A percentile compares a stretch with the other conserved stretches of the same genome.
phyloP scores from a whole-genome alignment of 164 flowering plant species.

The Piper longum region DNA sequence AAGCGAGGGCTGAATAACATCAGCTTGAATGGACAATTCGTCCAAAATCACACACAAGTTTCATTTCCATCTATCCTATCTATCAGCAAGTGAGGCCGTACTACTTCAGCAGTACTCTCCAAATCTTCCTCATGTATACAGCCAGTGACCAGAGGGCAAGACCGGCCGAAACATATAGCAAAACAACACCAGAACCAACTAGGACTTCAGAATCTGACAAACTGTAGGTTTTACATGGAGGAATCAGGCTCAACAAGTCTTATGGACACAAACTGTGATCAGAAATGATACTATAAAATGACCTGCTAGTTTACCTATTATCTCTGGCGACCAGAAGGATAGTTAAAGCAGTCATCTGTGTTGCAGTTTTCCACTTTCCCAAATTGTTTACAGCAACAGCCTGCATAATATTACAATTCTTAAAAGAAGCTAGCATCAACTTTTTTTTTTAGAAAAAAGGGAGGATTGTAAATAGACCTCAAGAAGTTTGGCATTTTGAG shows the following conservation, averaged over 20 bases:
- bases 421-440: not conserved
- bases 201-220: constrained; percentile 38
- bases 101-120: constrained; percentile 64
- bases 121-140: constrained; percentile 79
- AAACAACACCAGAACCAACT: constrained; percentile 47
- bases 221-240: constrained; percentile 26
- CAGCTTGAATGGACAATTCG: not conserved
- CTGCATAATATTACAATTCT: constrained; percentile 21
- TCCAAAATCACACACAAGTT: too few species aligned
- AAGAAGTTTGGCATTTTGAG: constrained; percentile 58
- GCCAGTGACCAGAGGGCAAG: constrained; percentile 83
- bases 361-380: constrained; percentile 97
- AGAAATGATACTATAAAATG: not conserved
- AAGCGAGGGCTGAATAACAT: not conserved
- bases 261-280: not conserved
- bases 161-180: constrained; percentile 82
- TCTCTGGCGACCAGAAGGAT: constrained; percentile 71
- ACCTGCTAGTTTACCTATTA: constrained; percentile 34
- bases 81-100: not conserved
- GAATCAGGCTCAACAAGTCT: not conserved
- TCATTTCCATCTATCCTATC: not conserved
- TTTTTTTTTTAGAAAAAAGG: not conserved
- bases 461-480: constrained; percentile 35
- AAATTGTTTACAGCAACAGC: constrained; percentile 94
- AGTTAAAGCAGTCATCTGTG: constrained; percentile 87